Evolutionary conservation across 1,284 basidiomycete species (phyloP).

Genomic region (Apiotrichum montevideense): DNA sequence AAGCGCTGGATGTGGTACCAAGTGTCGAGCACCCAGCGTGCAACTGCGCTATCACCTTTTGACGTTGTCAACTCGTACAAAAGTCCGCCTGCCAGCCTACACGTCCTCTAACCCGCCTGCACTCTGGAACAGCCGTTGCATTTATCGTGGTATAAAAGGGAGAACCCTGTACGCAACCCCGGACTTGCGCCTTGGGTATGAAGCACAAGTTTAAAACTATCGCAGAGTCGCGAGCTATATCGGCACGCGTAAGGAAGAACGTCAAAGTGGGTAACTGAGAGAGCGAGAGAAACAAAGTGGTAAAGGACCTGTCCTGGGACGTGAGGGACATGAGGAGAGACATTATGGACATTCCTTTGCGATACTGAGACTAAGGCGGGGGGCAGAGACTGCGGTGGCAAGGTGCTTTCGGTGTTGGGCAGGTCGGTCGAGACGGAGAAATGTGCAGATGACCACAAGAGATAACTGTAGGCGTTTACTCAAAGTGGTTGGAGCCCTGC

Average conservation of each 20-base stretch:
- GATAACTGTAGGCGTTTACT: conserved; percentile 27
- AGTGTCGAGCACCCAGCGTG: too few relatives aligned
- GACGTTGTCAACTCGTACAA: too few relatives aligned
- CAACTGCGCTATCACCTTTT: too few relatives aligned
- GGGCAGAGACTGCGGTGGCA: not conserved
- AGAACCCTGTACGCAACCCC: not conserved
- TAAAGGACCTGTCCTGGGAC: not conserved
- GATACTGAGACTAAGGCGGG: not conserved
- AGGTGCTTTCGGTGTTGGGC: not conserved
- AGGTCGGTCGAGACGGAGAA: not conserved
- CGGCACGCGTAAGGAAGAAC: too few relatives aligned
- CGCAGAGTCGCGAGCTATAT: too few relatives aligned
- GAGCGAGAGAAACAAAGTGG: not conserved
- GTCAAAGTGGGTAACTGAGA: too few relatives aligned
- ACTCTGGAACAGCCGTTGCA: not conserved
- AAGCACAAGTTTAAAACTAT: too few relatives aligned
- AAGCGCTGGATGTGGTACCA: too few relatives aligned
- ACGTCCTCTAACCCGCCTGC: not conserved
- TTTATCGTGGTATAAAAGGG: not conserved
- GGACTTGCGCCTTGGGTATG: not conserved
- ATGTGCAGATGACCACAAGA: not conserved
- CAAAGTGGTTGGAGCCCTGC: conserved; percentile 12
- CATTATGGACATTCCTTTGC: conserved; percentile 16
- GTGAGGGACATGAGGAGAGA: conserved; percentile 5
- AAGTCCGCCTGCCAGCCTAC: too few relatives aligned